Evolutionary conservation across 225 moss, liverwort and hornwort genomes (phyloP).

Genomic region (Takakia lepidozioides): DNA sequence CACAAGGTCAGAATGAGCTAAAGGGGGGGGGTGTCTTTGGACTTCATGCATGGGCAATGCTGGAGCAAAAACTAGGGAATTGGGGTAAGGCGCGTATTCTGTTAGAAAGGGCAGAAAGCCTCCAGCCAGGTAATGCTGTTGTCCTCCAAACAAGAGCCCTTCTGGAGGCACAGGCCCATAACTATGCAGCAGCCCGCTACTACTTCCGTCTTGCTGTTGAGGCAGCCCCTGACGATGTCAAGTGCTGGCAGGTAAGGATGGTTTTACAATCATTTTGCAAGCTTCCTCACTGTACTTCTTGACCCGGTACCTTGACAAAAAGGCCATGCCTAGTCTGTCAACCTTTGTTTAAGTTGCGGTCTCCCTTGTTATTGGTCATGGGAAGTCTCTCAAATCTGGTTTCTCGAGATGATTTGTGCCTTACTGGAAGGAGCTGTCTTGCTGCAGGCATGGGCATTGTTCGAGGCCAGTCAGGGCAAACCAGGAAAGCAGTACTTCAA

Average conservation of each 20-base stretch:
- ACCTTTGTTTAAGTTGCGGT: no score
- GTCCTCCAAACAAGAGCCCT: slow-evolving; percentile 81
- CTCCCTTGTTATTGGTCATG: no score
- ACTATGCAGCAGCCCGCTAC: slow-evolving; percentile 63
- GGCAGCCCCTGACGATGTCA: slow-evolving; percentile 75
- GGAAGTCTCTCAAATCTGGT: no score
- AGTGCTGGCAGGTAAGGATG: slow-evolving; percentile 90
- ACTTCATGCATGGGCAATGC: slow-evolving; percentile 85
- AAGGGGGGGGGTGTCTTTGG: slow-evolving; percentile 73
- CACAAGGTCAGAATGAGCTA: slow-evolving; percentile 38
- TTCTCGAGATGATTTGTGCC: no score
- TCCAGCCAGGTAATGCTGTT: slow-evolving; percentile 88
- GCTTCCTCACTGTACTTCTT: no score
- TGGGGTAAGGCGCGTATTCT: slow-evolving; percentile 79
- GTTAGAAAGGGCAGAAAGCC: slow-evolving; percentile 65
- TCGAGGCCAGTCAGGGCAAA: slow-evolving; percentile 70
- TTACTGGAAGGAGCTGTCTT: no score
- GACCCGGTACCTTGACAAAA: no score
- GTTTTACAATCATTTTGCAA: no score
- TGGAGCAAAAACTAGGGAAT: slow-evolving; percentile 79
- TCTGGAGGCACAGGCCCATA: slow-evolving; percentile 71
- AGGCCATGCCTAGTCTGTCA: no score
- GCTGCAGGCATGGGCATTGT: slow-evolving; percentile 84
- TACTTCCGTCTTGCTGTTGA: slow-evolving; percentile 73
- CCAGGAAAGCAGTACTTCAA: slow-evolving; percentile 54